Percentiles rank a stretch among this genome's conserved stretches.
Evolutionary conservation across 352 stramenopile species (phyloP).

Genomic region (Pythium vanterpoolii): DNA sequence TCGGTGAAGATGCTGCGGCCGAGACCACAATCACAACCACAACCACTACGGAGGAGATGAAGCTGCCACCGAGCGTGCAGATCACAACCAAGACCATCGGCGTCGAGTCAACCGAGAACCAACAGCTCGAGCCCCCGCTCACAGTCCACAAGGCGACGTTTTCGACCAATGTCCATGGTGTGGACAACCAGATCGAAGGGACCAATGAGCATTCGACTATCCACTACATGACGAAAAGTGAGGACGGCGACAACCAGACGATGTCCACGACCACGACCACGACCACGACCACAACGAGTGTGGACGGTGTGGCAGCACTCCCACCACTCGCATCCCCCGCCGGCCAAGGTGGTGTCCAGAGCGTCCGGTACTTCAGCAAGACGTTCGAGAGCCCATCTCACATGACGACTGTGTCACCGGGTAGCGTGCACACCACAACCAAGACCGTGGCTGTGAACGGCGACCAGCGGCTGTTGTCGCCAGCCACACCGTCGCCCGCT

Average conservation of each 20-base stretch:
- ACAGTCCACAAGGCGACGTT: not conserved
- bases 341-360: not conserved
- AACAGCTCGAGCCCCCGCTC: not conserved
- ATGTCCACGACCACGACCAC: not conserved
- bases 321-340: not conserved
- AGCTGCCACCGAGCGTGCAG: slow-evolving; percentile 8
- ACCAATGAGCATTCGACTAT: not conserved
- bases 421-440: not conserved
- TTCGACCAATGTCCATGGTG: not conserved
- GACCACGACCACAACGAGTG: not conserved
- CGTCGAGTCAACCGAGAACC: not conserved
- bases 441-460: not conserved
- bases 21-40: not conserved
- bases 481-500: not conserved
- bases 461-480: slow-evolving; percentile 1
- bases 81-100: slow-evolving; percentile 15
- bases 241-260: slow-evolving; percentile 3
- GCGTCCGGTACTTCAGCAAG: slow-evolving; percentile 8
- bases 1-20: not conserved
- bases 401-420: not conserved
- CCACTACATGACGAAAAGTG: slow-evolving; percentile 10
- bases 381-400: not conserved
- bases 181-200: slow-evolving; percentile 10
- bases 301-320: not conserved
- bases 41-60: not conserved